phyloP scores from a whole-genome alignment of 805 yeast species.

The Saccharomycopsis microspora region DNA sequence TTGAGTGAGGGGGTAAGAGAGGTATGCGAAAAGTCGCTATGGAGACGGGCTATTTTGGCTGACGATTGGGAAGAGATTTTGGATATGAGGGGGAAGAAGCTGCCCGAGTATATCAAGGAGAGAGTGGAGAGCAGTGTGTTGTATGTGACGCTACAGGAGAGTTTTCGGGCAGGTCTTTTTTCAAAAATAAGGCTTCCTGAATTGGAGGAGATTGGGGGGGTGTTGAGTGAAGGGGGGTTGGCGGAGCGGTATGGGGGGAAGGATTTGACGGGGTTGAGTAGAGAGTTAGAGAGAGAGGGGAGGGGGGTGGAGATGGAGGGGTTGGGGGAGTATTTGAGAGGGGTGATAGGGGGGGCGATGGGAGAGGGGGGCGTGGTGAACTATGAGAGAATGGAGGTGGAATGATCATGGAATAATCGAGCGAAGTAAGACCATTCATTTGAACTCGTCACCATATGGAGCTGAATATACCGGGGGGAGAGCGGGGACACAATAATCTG shows the following conservation, averaged over 20 bases:
- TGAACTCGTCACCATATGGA: no score
- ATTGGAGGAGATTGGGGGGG: background rate
- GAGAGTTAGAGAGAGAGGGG: no score
- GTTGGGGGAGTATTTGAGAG: no score
- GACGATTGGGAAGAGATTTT: slow-evolving; percentile 40
- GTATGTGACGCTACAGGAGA: slow-evolving; percentile 31
- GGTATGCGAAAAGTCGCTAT: slow-evolving; percentile 30
- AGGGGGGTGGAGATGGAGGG: no score
- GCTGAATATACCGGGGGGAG: no score
- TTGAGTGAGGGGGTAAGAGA: slow-evolving; percentile 22
- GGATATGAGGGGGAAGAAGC: background rate
- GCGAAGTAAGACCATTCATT: no score
- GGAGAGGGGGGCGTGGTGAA: no score
- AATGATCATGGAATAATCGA: background rate
- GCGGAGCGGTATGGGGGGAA: no score
- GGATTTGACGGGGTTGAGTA: no score
- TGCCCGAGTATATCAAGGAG: slow-evolving; percentile 29
- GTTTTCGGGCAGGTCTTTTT: slow-evolving; percentile 25
- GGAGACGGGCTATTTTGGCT: slow-evolving; percentile 46
- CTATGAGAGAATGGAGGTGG: slow-evolving; percentile 21
- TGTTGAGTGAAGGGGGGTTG: no score
- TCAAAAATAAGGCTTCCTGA: slow-evolving; percentile 3
- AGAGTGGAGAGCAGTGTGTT: slow-evolving; percentile 31
- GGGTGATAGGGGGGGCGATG: no score
- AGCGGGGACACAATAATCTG: no score